Base-by-base conservation (phyloP, 768 basidiomycete species). In the Ramaria sp. region DNA sequence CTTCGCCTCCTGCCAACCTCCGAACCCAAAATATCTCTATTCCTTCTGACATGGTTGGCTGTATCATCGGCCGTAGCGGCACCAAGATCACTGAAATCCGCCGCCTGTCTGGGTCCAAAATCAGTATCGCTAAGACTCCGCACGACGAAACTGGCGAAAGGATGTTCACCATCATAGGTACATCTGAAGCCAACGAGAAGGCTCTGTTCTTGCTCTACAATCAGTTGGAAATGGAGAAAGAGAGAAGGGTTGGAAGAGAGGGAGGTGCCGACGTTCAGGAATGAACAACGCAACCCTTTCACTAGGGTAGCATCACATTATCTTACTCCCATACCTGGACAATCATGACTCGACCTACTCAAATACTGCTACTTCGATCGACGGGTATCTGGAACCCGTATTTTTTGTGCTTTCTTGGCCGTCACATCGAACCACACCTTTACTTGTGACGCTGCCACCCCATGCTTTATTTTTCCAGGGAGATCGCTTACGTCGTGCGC, bases 61-160 rank as follows among this genome's bases (percentile, higher is more conserved):
- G 88, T 68, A 90, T 88, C 73, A 98, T 97, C 65, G 95, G 95
- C 59, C 89, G 93, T 62, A 91, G 86, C 69, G 95, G 95, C 31
- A 88, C 91, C 63, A 98, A 98, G 79, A 99, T 99, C 65, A 98
- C 95, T 53, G 96, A 99, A 72, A 99, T 99, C 68, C 90, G 96
- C 65, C 89, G 95, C 58, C 82, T 98, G 46, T 96, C 92, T 60
- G 96, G 96, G 41, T 95, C 91, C 64, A 92, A 93, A 75, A 99
- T 99, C 69, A 91, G 88, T 56, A 99, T 99, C 66, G 96, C 96
- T 63, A 99, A 99, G 73, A 87, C 90, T 50, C 92, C 96, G n/a
- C 96, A 98, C 67, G 96, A 98, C 65, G 96, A 98, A 66, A 93
- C 94, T 42, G 96, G 95, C 66, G 96, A 99, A 75, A 81, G 96